Base-by-base conservation (phyloP, 2,329 filamentous ascomycete species). In the Zasmidium citrigriseum region DNA sequence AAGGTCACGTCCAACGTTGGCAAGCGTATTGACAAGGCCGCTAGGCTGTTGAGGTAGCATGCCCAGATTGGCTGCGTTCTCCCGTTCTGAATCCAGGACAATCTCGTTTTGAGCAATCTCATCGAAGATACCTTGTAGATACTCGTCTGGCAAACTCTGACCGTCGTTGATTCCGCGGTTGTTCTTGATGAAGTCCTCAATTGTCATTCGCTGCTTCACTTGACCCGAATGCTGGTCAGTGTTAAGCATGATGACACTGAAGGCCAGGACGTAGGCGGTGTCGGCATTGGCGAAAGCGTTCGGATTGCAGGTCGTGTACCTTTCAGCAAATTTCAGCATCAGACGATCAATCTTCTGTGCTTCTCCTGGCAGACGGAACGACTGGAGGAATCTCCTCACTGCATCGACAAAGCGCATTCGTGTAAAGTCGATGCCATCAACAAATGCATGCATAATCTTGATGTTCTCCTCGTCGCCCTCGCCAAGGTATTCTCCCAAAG, bases 311-410 rank as follows among this genome's bases (percentile, higher is more conserved):
- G 88, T 89, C 52, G 96, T 90, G 73, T 99, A 99, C 60, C 93
- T 88, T 75, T 98, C 93, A 10, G 95, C 95, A 76, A 98, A 99
- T 74, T 99, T 99, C 65, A 99, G 80, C 95, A 99, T 98, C 77
- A 98, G 96, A 49, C 95, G 90, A 85, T 99, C 95, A 66, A 99
- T 99, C 79, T 99, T 99, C 73, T 99, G 95, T 0, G 93, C 93
- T 76, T 99, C 95, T 60, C 95, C 95, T 0, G 95, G 95, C 14
- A 99, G 80, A 62, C 95, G 89, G 80, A 99, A 99, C 24, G 91
- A 90, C 73, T 99, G 95, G 12, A 99, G 79, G 69, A 99, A 99
- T 58, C 91, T 88, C 38, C 95, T 87, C 23, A 99, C 78, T 14
- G 95, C 89, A 74, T 97, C 93, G 5, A 97, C 93, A 68, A 99